Conservation (phyloP, 371 early-diverging fungal species). For the Nematocida sp. region DNA sequence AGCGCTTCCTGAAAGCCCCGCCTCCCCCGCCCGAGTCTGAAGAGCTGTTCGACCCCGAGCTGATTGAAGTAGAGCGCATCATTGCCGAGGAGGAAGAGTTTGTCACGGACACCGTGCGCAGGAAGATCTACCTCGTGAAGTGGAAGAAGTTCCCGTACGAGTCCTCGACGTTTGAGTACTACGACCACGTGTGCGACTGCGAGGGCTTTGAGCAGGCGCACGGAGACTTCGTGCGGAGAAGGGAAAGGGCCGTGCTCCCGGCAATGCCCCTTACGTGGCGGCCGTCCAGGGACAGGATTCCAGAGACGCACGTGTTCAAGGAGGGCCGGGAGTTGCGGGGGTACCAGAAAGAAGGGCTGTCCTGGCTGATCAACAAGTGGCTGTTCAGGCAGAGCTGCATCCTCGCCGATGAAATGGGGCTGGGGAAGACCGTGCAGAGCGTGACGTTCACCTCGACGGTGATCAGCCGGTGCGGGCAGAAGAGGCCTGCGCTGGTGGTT, state of each 20-base stretch:
- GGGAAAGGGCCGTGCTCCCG: conserved; percentile 51
- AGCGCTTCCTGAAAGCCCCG: conserved; percentile 51
- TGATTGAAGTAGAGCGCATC: conserved; percentile 59
- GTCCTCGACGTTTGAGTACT: conserved; percentile 75
- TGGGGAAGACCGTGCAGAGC: conserved; percentile 94
- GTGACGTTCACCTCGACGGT: conserved; percentile 81
- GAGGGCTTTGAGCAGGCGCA: conserved; percentile 65
- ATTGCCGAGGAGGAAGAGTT: conserved; percentile 58
- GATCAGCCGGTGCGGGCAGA: conserved; percentile 73
- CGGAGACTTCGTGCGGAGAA: conserved; percentile 42
- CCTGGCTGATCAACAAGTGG: conserved; percentile 98
- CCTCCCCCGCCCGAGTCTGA: conserved; percentile 3
- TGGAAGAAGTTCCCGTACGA: conserved; percentile 84
- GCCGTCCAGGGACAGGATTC: conserved; percentile 57
- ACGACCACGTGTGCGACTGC: conserved; percentile 67
- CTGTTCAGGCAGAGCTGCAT: conserved; percentile 87
- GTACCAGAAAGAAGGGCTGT: conserved; percentile 88
- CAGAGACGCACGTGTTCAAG: conserved; percentile 30
- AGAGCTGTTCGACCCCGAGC: conserved; percentile 58
- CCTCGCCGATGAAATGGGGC: conserved; percentile 96
- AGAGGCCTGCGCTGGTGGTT: conserved; percentile 77
- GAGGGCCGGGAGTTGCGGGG: conserved; percentile 69
- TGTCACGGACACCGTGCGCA: background rate
- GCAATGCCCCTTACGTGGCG: conserved; percentile 60
- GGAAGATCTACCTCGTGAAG: conserved; percentile 71